Conservation (phyloP, 2,329 filamentous ascomycete species). For the Neofusicoccum kwambonambiense region DNA sequence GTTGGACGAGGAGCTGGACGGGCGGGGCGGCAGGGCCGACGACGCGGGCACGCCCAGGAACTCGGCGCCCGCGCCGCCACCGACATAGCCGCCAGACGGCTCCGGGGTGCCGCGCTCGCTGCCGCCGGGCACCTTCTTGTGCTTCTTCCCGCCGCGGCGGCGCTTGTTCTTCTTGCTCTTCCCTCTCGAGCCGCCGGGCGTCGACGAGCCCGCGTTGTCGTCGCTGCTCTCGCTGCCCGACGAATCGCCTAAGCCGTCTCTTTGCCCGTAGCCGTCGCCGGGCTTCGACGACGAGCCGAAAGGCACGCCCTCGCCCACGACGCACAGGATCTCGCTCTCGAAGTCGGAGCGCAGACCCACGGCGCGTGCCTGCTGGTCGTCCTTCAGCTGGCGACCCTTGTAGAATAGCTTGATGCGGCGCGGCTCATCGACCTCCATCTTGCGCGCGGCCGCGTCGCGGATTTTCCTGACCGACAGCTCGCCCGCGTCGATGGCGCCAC, state of each 20-base stretch:
- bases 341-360: slow-evolving; percentile 60
- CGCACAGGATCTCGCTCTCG: slow-evolving; percentile 59
- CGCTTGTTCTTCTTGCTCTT: slow-evolving; percentile 41
- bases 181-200: slow-evolving; percentile 26
- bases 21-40: slow-evolving; percentile 34
- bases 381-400: slow-evolving; percentile 70
- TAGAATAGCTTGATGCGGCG: slow-evolving; percentile 67
- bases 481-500: slow-evolving; percentile 72
- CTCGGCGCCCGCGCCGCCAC: slow-evolving; percentile 33
- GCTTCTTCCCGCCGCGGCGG: slow-evolving; percentile 46
- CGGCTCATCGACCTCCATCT: slow-evolving; percentile 61
- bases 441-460: slow-evolving; percentile 63
- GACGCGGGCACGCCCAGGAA: slow-evolving; percentile 34
- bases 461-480: slow-evolving; percentile 67
- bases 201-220: slow-evolving; percentile 33
- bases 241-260: slow-evolving; percentile 19
- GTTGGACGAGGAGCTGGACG: slow-evolving; percentile 38
- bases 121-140: slow-evolving; percentile 41
- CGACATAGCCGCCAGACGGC: slow-evolving; percentile 31
- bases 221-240: slow-evolving; percentile 29
- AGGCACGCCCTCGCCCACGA: slow-evolving; percentile 53
- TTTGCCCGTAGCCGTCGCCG: slow-evolving; percentile 41
- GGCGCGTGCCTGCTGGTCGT: slow-evolving; percentile 57
- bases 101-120: slow-evolving; percentile 22
- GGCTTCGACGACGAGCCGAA: slow-evolving; percentile 31